Percentiles rank a stretch among this genome's conserved stretches.
phyloP scores from a whole-genome alignment of 2,329 filamentous ascomycete genomes.

The Trichoderma lentiforme region DNA sequence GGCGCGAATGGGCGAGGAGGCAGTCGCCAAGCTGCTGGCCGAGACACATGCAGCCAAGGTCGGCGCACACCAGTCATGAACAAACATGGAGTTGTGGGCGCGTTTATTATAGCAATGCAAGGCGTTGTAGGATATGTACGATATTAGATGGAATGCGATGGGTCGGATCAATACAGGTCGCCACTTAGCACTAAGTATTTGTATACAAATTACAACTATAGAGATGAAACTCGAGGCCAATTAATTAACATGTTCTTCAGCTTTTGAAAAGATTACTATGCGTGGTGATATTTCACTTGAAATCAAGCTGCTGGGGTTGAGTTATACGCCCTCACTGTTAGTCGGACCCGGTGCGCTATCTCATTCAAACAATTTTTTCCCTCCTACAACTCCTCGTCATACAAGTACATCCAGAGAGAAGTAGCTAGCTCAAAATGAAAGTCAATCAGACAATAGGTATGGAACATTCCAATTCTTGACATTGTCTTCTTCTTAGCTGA shows the following conservation, averaged over 20 bases:
- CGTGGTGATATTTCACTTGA: neutral
- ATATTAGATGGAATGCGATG: neutral
- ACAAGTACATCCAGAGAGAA: neutral
- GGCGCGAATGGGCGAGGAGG: slow-evolving; percentile 27
- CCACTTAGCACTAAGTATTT: neutral
- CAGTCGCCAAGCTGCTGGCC: slow-evolving; percentile 24
- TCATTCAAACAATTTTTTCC: neutral
- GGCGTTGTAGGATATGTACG: slow-evolving; percentile 4
- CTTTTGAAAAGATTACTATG: neutral
- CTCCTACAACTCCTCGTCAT: neutral
- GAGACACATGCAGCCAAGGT: slow-evolving; percentile 19
- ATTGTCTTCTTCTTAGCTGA: neutral
- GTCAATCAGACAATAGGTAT: slow-evolving; percentile 45
- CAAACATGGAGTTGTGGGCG: neutral
- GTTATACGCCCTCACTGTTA: neutral
- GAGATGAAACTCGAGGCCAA: neutral
- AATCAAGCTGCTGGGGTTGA: neutral
- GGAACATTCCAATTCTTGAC: neutral
- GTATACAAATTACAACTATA: neutral
- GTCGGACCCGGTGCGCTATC: neutral
- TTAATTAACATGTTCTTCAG: neutral
- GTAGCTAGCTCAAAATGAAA: slow-evolving; percentile 36
- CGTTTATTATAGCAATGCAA: neutral
- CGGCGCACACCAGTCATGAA: neutral
- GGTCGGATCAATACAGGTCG: neutral